Evolutionary conservation across 2,329 filamentous ascomycete genomes (phyloP).

Genomic region (Calycina herbarum): DNA sequence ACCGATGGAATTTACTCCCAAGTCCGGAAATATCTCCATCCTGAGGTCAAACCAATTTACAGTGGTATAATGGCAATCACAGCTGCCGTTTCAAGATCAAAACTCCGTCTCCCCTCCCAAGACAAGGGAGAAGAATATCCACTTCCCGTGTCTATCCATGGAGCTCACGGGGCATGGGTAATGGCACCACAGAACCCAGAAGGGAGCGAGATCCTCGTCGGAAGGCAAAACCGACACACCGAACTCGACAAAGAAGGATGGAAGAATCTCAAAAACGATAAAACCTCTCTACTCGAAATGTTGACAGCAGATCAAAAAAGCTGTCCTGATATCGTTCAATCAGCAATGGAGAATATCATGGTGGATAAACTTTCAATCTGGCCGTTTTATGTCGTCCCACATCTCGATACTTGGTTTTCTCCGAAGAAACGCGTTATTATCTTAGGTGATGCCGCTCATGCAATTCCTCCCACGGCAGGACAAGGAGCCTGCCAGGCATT

Average conservation of each 20-base stretch:
- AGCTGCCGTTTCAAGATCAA: conserved; percentile 25
- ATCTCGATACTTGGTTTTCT: conserved; percentile 43
- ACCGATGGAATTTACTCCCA: conserved; percentile 59
- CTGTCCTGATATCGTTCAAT: conserved; percentile 40
- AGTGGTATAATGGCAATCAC: conserved; percentile 46
- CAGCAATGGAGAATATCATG: conserved; percentile 37
- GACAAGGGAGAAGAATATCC: background rate
- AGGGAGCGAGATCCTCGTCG: conserved; percentile 49
- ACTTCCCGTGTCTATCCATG: conserved; percentile 9
- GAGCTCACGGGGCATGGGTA: conserved; percentile 45
- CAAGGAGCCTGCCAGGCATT: conserved; percentile 48
- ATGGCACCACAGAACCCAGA: conserved; percentile 49
- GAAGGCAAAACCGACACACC: conserved; percentile 42
- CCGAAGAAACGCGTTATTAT: conserved; percentile 41
- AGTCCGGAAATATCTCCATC: conserved; percentile 51
- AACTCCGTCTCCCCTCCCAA: conserved; percentile 13
- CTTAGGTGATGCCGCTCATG: conserved; percentile 49
- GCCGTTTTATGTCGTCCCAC: conserved; percentile 46
- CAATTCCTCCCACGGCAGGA: conserved; percentile 47
- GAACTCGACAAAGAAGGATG: conserved; percentile 43
- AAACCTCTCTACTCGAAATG: conserved; percentile 38
- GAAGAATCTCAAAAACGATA: conserved; percentile 42
- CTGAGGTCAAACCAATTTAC: conserved; percentile 49
- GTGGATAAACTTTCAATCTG: conserved; percentile 41
- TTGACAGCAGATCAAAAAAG: conserved; percentile 36